Evolutionary conservation across 768 basidiomycete species (phyloP).

Genomic region (Steccherinum ochraceum): DNA sequence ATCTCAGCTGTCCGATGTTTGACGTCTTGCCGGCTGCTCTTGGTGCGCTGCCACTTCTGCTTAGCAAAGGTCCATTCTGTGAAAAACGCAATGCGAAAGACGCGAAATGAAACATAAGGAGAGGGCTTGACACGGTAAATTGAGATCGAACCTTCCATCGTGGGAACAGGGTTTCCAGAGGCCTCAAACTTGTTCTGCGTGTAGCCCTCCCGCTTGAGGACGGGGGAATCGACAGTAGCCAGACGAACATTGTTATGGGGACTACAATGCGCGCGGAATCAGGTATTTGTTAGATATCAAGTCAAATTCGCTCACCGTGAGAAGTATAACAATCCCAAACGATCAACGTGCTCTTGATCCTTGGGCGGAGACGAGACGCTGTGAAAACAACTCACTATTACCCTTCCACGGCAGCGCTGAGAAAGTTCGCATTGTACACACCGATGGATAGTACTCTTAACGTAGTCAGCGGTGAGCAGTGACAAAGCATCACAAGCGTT

Average conservation of each 20-base stretch:
- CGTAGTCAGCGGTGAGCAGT: constrained; percentile 43
- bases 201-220: constrained; percentile 38
- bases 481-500: constrained; percentile 44
- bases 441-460: constrained; percentile 39
- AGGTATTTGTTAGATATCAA: not conserved
- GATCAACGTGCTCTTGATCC: constrained; percentile 46
- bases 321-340: constrained; percentile 47
- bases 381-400: not conserved
- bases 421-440: constrained; percentile 5
- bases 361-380: constrained; percentile 41
- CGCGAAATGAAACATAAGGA: not conserved
- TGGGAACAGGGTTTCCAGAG: constrained; percentile 33
- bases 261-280: constrained; percentile 10
- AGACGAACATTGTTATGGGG: constrained; percentile 40
- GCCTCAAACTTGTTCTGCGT: constrained; percentile 41
- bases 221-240: constrained; percentile 36
- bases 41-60: constrained; percentile 46
- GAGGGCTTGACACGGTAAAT: not conserved
- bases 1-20: constrained; percentile 33
- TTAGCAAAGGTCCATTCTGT: constrained; percentile 43
- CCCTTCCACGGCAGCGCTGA: not conserved
- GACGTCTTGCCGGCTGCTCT: constrained; percentile 22
- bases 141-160: constrained; percentile 37
- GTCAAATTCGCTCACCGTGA: constrained; percentile 28
- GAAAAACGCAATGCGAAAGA: too few relatives aligned